Evolutionary conservation across 345 rosid genomes (phyloP).

Genomic region (Syzygium oleosum): DNA sequence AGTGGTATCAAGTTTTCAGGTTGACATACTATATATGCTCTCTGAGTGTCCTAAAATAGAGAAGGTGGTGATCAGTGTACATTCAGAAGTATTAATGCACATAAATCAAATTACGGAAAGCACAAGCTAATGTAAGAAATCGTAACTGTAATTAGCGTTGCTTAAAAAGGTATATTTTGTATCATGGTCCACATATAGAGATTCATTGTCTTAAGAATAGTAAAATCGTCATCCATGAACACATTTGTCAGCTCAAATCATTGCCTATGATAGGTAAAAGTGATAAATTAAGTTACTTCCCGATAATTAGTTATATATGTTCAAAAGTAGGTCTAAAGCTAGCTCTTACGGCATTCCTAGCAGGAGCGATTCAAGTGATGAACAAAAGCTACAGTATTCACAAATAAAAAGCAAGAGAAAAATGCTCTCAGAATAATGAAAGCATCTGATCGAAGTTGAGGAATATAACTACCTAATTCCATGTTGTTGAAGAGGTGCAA

Average conservation of each 20-base stretch:
- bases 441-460: background rate
- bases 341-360: background rate
- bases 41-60: background rate
- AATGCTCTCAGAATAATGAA: background rate
- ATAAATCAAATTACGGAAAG: background rate
- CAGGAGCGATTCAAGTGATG: background rate
- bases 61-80: background rate
- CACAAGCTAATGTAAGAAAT: background rate
- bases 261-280: background rate
- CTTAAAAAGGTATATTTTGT: background rate
- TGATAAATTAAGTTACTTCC: background rate
- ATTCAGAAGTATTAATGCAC: background rate
- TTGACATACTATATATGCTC: background rate
- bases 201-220: background rate
- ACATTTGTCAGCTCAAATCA: background rate
- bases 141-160: background rate
- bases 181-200: background rate
- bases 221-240: background rate
- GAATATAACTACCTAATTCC: constrained; percentile 51
- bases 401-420: background rate
- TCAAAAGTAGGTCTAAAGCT: background rate
- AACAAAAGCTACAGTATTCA: background rate
- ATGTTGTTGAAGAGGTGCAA: constrained; percentile 47
- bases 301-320: background rate
- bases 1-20: background rate